These are phyloP conservation scores for Saccharomycopsis microspora DNA, from an alignment of 805 yeast species.

Conservation along the genomic window DNA sequence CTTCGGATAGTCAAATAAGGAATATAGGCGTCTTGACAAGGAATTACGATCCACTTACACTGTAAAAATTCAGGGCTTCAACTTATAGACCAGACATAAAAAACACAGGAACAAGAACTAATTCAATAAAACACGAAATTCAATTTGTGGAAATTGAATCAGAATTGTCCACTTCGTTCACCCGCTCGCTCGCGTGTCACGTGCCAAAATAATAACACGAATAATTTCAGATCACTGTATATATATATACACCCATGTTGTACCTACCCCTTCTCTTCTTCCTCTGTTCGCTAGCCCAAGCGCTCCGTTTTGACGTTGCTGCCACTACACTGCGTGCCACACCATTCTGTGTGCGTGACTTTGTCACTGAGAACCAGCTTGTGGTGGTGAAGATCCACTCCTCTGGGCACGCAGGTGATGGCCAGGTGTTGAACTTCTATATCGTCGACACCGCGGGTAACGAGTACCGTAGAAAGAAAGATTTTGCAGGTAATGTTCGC, in stretches of 20 bases:
- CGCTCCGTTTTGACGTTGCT: constrained; percentile 15
- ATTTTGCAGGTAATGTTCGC: constrained; percentile 59
- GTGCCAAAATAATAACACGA: neutral
- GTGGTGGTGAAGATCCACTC: constrained; percentile 78
- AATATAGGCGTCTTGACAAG: too few relatives aligned
- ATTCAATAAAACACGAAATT: too few relatives aligned
- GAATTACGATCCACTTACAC: too few relatives aligned
- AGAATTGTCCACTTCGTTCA: too few relatives aligned
- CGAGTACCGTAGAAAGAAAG: constrained; percentile 69
- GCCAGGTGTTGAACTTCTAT: constrained; percentile 61
- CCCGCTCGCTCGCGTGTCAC: too few relatives aligned
- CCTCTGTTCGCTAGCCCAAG: constrained; percentile 4
- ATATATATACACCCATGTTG: neutral
- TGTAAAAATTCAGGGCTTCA: too few relatives aligned
- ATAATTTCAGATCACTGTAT: neutral
- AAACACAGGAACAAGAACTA: too few relatives aligned
- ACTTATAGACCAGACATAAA: too few relatives aligned
- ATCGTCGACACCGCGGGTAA: constrained; percentile 77
- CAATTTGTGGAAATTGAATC: too few relatives aligned
- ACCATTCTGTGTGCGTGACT: constrained; percentile 87
- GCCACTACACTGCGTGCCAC: constrained; percentile 2
- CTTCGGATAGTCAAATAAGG: too few relatives aligned
- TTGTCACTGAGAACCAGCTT: constrained; percentile 71
- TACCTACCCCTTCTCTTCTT: neutral
- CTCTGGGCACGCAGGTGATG: constrained; percentile 73